Evolutionary conservation across 352 stramenopile genomes (phyloP), one percentile per base, ranked within the genome.

Genomic region (Pythium aristosporum): DNA sequence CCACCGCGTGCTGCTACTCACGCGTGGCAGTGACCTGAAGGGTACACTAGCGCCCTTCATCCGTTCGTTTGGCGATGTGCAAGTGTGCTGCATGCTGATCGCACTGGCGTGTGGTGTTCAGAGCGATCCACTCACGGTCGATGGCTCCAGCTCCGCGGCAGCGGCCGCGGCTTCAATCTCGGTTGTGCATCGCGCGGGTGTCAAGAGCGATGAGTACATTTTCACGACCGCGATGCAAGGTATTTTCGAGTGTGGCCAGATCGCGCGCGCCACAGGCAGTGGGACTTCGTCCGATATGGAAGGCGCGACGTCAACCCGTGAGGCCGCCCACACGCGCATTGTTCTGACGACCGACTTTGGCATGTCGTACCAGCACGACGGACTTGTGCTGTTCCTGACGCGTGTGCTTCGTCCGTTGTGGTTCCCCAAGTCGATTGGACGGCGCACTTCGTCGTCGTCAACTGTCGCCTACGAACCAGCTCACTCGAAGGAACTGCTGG

Each of bases 71-170:
- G 86, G 89, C 39, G 75, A 89, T 49, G 78, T 91, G 36, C 86
- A 96, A 69, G 82, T 94, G 39, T 86, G 85, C 50, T 89, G 82
- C 44, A 97, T 97, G 89, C 85, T 96, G 48, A 85, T 97, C 39
- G 86, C 74, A 0, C 67, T 97, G 32, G 89, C 89, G 5, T 96
- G 88, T 62, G 90, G 89, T 21, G 76, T 96, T 7, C 82, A 82
- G 16, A 92, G 76, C 41, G 89, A 97, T 48, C 75, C 83, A 21
- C 72, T 94, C 10, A 78, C 77, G 7, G 83, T 60, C 12, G 83
- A 92, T 43, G 80, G 67, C 3, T 82, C 73, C 5, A 63, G 34
- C 34, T 39, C 49, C 0, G 76, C 77, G 18, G 85, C 67, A 5
- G 52, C 67, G 16, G 73, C 76, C 20, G 85, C 67, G 3, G 61